Percentiles rank a stretch among this genome's conserved stretches.
Evolutionary conservation across 208 protist species (phyloP).

Genomic region (Crithidia thermophila): DNA sequence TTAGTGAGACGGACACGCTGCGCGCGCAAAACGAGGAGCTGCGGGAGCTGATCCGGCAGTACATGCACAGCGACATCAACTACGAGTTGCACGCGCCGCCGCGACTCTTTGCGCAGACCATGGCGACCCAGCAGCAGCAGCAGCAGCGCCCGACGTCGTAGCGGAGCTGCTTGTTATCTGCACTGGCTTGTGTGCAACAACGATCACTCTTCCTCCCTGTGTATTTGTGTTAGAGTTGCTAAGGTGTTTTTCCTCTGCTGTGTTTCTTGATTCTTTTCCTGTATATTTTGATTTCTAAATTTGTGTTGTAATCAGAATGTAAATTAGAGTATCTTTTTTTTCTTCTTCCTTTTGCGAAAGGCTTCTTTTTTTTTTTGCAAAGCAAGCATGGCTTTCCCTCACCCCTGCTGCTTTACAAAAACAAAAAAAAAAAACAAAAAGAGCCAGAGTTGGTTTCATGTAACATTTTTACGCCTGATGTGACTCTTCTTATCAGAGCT

Average conservation of each 20-base stretch:
- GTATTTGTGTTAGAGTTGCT: no score
- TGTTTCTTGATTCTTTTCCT: no score
- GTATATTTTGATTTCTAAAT: no score
- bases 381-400: background rate
- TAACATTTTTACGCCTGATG: background rate
- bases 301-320: no score
- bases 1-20: slow-evolving; percentile 88
- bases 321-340: background rate
- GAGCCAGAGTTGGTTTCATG: background rate
- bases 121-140: background rate
- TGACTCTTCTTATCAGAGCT: background rate
- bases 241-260: no score
- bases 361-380: slow-evolving; percentile 14
- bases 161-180: no score
- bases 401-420: background rate
- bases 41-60: slow-evolving; percentile 88
- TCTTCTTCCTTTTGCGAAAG: background rate
- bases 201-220: no score
- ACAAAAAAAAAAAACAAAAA: background rate
- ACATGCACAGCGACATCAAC: slow-evolving; percentile 92
- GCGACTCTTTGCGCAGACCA: slow-evolving; percentile 44
- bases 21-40: slow-evolving; percentile 95
- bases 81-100: slow-evolving; percentile 91
- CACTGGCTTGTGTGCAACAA: no score
- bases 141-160: background rate